A percentile compares a stretch with the other conserved stretches of the same genome.
Conservation (phyloP, 345 rosid species). For the rapeseed (Brassica napus) region Da-Ae NC_063438.1:1948501-1949000, state of each 20-base stretch:
- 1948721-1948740: too few species aligned
- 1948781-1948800: not conserved
- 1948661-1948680: not conserved
- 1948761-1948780: not conserved
- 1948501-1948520: not conserved
- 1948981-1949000: too few species aligned
- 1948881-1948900: too few species aligned
- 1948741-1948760: not conserved
- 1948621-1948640: not conserved
- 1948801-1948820: not conserved
- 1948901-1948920: not conserved
- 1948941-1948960: too few species aligned
- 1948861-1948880: not conserved
- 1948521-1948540: constrained; percentile 23
- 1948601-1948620: not conserved
- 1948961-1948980: too few species aligned
- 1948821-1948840: not conserved
- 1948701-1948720: not conserved
- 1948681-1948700: not conserved
- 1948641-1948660: not conserved
- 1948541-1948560: constrained; percentile 21
- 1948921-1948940: too few species aligned
- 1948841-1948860: not conserved
- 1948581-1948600: not conserved
- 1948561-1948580: not conserved